Base-by-base conservation (phyloP, 345 rosid species). In the Fremontodendron californicum region DNA sequence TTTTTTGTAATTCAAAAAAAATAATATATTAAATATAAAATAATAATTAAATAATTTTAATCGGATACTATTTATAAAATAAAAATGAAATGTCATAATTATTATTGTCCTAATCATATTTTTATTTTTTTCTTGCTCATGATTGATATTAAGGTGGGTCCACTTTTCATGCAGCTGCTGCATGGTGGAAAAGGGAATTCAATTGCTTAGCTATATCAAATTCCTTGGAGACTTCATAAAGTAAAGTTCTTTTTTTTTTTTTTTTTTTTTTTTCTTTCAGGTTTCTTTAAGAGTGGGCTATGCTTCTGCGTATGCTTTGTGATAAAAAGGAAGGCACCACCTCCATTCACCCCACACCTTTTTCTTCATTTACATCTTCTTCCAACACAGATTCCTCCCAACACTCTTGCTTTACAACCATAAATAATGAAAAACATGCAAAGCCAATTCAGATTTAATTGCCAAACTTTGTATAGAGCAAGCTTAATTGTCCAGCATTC, bases 221-320 rank as follows among this genome's bases (percentile, higher is more conserved):
- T 60, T 72, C n/a, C 52, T 16, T 25, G 76, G 52, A 35, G 12
- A 68, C 80, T 72, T 81, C 68, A 77, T 1, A 33, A 55, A 39
- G 78, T 6, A 54, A 63, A 70, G 40, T 52, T n/a, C 19, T 62
- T 3, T 33, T 3, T 33, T 33, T 33, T 33, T 33, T 33, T 33
- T 33, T 33, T 33, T 33, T 33, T 3, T 58, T 58, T 58, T 19
- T 58, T 58, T 9, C 29, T 4, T 45, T 75, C 27, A 3, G 39
- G 49, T 74, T 82, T 64, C 88, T 82, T 85, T 57, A 33, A 9
- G 62, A 31, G 78, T 64, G 82, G 80, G 84, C 60, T 79, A 81
- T 71, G 73, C 77, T 4, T 12, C 6, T 37, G 40, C 40, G 2
- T 61, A 58, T 58, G 66, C 66, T 61, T 29, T 61, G 39, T 61